Conservation (phyloP, 2,329 filamentous ascomycete genomes). For the Colletotrichum graminicola region DNA sequence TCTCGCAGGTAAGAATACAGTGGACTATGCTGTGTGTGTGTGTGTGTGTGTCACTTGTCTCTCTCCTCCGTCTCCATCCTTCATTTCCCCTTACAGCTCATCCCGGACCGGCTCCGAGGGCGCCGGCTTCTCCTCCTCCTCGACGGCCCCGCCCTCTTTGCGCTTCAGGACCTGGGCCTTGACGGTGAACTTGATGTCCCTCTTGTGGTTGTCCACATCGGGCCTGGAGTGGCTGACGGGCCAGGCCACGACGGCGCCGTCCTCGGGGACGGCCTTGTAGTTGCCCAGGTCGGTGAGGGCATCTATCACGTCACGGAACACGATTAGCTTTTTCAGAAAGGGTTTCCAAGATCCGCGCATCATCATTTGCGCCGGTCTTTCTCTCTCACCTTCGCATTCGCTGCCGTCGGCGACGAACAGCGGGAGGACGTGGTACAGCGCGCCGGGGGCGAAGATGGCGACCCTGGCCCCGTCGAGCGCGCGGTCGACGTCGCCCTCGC, state of each 20-base stretch:
- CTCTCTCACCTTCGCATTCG: constrained; percentile 53
- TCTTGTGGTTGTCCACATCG: constrained; percentile 44
- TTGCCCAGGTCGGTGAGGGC: constrained; percentile 47
- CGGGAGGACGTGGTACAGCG: constrained; percentile 57
- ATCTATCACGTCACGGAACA: not conserved
- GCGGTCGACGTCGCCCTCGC: constrained; percentile 45
- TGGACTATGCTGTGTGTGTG: not conserved
- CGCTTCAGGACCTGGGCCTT: constrained; percentile 48
- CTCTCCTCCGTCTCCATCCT: not conserved
- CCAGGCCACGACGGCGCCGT: constrained; percentile 50
- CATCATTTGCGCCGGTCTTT: no score
- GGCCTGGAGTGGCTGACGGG: constrained; percentile 48
- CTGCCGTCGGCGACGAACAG: constrained; percentile 56
- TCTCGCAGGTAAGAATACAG: not conserved
- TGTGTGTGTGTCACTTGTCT: not conserved
- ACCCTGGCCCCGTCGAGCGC: constrained; percentile 46
- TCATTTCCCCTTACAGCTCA: constrained; percentile 5
- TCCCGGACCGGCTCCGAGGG: constrained; percentile 22
- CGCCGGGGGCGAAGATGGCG: constrained; percentile 59
- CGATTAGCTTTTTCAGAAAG: no score
- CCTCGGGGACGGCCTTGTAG: constrained; percentile 46
- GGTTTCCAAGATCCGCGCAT: no score
- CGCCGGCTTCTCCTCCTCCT: not conserved
- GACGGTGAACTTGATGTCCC: constrained; percentile 49
- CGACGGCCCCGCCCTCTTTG: constrained; percentile 16